phyloP scores from a whole-genome alignment of 768 basidiomycete genomes.

The Amanita molliuscula region DNA sequence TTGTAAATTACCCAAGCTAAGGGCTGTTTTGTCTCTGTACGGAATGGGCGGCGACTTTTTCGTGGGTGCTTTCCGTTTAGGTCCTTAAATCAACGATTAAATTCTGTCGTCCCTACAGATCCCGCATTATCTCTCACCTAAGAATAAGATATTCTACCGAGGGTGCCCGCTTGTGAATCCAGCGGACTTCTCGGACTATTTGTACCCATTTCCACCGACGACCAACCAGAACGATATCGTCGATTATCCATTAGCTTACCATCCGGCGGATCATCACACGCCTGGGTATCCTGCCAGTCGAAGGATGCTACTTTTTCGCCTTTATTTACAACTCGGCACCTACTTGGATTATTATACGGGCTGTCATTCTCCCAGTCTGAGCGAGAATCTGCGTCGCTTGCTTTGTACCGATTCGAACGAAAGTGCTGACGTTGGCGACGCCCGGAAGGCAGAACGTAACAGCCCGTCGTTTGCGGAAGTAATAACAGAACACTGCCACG shows the following conservation, averaged over 20 bases:
- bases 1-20: constrained; percentile 36
- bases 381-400: constrained; percentile 24
- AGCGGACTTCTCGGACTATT: constrained; percentile 29
- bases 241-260: constrained; percentile 37
- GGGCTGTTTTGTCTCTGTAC: constrained; percentile 46
- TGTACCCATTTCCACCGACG: constrained; percentile 28
- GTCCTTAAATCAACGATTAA: not conserved
- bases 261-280: constrained; percentile 30
- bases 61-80: constrained; percentile 16
- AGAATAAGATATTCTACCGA: constrained; percentile 39
- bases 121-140: constrained; percentile 38
- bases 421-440: constrained; percentile 15
- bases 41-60: constrained; percentile 56
- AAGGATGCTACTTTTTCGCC: constrained; percentile 44
- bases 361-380: constrained; percentile 36
- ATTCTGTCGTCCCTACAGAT: constrained; percentile 22
- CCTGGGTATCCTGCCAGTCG: constrained; percentile 56
- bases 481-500: constrained; percentile 24
- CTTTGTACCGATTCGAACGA: constrained; percentile 7
- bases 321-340: constrained; percentile 50
- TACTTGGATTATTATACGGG: constrained; percentile 52
- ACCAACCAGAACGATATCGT: constrained; percentile 15
- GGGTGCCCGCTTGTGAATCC: constrained; percentile 48
- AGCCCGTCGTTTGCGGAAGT: constrained; percentile 5
- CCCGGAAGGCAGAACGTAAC: constrained; percentile 10